A percentile compares a stretch with the other conserved stretches of the same genome.
Evolutionary conservation across 352 stramenopile genomes (phyloP).

Genomic region (Globisporangium mamillatum): DNA sequence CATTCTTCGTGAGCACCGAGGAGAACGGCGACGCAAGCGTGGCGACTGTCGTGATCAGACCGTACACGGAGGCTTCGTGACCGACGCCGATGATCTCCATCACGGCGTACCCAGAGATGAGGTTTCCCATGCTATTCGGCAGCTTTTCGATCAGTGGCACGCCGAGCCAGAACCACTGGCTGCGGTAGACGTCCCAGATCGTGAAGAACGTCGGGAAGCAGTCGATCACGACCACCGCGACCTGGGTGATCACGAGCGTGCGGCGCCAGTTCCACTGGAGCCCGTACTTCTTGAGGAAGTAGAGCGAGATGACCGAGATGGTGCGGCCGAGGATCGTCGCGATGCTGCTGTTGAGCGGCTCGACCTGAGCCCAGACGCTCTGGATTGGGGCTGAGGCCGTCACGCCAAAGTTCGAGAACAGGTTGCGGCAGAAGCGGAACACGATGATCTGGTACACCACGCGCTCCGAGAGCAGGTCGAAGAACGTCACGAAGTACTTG

Average conservation of each 20-base stretch:
- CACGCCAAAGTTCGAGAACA: constrained; percentile 19
- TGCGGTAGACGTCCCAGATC: constrained; percentile 22
- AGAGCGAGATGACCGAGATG: constrained; percentile 15
- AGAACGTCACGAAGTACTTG: constrained; percentile 15
- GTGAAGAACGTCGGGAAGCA: constrained; percentile 19
- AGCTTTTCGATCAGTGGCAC: constrained; percentile 22
- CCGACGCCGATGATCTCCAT: constrained; percentile 23
- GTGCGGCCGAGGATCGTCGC: constrained; percentile 13
- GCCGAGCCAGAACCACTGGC: constrained; percentile 23
- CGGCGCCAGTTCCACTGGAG: constrained; percentile 23
- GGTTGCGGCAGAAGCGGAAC: constrained; percentile 21
- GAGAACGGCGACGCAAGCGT: constrained; percentile 24
- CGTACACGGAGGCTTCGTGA: constrained; percentile 27
- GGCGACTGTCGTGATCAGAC: constrained; percentile 21
- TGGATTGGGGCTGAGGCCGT: constrained; percentile 13
- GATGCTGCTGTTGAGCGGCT: constrained; percentile 19
- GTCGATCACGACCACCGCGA: constrained; percentile 20
- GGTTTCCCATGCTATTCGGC: constrained; percentile 18
- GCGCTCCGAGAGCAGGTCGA: constrained; percentile 15
- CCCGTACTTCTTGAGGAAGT: constrained; percentile 21
- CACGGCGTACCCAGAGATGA: constrained; percentile 20
- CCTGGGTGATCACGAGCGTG: constrained; percentile 18
- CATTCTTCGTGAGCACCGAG: constrained; percentile 17
- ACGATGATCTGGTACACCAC: constrained; percentile 23
- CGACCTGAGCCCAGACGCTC: constrained; percentile 18